Evolutionary conservation across 2,329 filamentous ascomycete genomes (phyloP).

Genomic region (Fusarium sp.): DNA sequence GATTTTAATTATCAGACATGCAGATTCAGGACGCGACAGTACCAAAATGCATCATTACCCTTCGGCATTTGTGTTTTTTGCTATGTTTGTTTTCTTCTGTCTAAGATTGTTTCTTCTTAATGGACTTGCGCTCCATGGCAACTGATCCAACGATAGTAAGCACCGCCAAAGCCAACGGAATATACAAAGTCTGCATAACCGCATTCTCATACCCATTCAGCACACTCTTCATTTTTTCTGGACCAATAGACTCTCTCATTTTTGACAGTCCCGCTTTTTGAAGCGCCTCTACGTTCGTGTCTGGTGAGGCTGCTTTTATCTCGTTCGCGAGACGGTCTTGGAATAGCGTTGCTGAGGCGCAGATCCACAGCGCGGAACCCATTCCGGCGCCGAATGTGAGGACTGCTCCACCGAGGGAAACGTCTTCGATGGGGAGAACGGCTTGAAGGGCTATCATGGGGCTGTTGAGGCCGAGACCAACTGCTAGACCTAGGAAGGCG

Average conservation of each 20-base stretch:
- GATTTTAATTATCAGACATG: not conserved
- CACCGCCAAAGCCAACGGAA: constrained; percentile 33
- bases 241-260: constrained; percentile 31
- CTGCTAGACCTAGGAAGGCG: constrained; percentile 36
- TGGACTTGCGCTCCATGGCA: constrained; percentile 40
- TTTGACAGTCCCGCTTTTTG: constrained; percentile 30
- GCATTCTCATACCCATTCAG: constrained; percentile 41
- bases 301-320: constrained; percentile 27
- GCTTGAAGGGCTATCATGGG: constrained; percentile 38
- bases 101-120: constrained; percentile 40
- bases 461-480: constrained; percentile 41
- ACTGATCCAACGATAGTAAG: constrained; percentile 36
- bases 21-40: not conserved
- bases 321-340: constrained; percentile 35
- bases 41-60: not conserved
- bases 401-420: constrained; percentile 42
- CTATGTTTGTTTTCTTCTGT: not conserved
- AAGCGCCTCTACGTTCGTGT: constrained; percentile 8
- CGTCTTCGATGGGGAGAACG: constrained; percentile 34
- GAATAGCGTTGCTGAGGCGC: constrained; percentile 43
- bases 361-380: constrained; percentile 43
- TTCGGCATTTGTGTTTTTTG: not conserved
- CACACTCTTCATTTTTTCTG: constrained; percentile 22
- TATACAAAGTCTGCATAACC: constrained; percentile 41
- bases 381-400: constrained; percentile 42